Percentiles rank a stretch among this genome's conserved stretches.
Evolutionary conservation across 106 monocot genomes (phyloP).

Genomic region (Allium fistulosum): DNA sequence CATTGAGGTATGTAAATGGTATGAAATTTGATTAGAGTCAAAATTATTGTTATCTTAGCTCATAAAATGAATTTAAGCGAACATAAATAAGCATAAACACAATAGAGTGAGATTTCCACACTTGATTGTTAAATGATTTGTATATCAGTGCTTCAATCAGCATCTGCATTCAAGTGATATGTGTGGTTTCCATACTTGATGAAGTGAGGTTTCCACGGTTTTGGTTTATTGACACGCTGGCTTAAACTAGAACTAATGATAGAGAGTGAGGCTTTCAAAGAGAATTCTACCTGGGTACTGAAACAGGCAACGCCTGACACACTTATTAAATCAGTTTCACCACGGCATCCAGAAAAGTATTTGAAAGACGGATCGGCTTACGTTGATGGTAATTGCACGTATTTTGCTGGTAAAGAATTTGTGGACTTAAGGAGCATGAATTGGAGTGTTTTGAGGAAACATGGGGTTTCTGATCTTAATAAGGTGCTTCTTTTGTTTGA

Average conservation of each 20-base stretch:
- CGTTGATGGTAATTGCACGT: constrained; percentile 86
- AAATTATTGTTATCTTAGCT: too few species aligned
- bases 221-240: constrained; percentile 87
- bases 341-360: constrained; percentile 82
- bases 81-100: too few species aligned
- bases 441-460: constrained; percentile 61
- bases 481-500: constrained; percentile 81
- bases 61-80: too few species aligned
- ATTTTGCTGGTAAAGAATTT: constrained; percentile 88
- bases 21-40: too few species aligned
- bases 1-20: too few species aligned
- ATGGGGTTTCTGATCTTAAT: constrained; percentile 62
- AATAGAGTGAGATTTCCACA: too few species aligned
- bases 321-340: constrained; percentile 70
- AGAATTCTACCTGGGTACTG: constrained; percentile 92
- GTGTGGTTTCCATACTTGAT: too few species aligned
- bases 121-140: too few species aligned
- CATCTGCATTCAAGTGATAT: too few species aligned
- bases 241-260: constrained; percentile 85
- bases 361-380: constrained; percentile 84
- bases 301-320: constrained; percentile 75
- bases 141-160: too few species aligned
- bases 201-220: constrained; percentile 54
- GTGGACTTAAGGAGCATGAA: constrained; percentile 78
- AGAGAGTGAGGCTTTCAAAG: constrained; percentile 93